Percentiles rank a stretch among this genome's conserved stretches.
phyloP scores from a whole-genome alignment of 2,329 filamentous ascomycete species.

The Curvularia eragrostidis region DNA sequence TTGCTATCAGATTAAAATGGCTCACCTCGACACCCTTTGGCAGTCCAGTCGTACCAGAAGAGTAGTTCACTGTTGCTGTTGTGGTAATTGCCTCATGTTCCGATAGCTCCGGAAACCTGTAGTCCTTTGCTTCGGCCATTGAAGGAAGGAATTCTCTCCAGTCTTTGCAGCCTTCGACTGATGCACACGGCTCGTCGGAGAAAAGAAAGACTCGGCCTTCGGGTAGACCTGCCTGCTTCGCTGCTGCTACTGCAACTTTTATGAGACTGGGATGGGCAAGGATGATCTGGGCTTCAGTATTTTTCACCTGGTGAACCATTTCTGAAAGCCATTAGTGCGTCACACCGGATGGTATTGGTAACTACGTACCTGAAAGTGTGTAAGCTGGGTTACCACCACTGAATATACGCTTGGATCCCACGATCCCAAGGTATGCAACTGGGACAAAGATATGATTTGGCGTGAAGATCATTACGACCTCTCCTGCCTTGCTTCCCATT shows the following conservation, averaged over 20 bases:
- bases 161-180: constrained; percentile 37
- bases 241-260: constrained; percentile 39
- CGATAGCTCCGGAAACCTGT: constrained; percentile 36
- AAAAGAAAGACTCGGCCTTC: constrained; percentile 43
- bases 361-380: constrained; percentile 54
- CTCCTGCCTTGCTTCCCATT: constrained; percentile 55
- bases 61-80: constrained; percentile 59
- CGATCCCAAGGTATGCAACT: constrained; percentile 59
- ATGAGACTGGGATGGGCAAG: constrained; percentile 42
- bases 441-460: constrained; percentile 63
- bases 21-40: constrained; percentile 61
- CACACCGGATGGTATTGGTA: not conserved
- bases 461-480: constrained; percentile 61
- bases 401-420: constrained; percentile 60
- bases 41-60: constrained; percentile 60
- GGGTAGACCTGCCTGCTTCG: constrained; percentile 38
- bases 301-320: constrained; percentile 45
- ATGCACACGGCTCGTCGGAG: constrained; percentile 37
- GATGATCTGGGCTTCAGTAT: constrained; percentile 43
- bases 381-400: constrained; percentile 63
- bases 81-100: constrained; percentile 38
- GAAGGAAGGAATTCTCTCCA: constrained; percentile 42
- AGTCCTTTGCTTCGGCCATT: constrained; percentile 35
- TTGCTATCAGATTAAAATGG: constrained; percentile 59
- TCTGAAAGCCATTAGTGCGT: constrained; percentile 30